Percentiles rank a stretch among this genome's conserved stretches.
Evolutionary conservation across 1,284 basidiomycete species (phyloP).

Genomic region (Sphagnurus paluster): DNA sequence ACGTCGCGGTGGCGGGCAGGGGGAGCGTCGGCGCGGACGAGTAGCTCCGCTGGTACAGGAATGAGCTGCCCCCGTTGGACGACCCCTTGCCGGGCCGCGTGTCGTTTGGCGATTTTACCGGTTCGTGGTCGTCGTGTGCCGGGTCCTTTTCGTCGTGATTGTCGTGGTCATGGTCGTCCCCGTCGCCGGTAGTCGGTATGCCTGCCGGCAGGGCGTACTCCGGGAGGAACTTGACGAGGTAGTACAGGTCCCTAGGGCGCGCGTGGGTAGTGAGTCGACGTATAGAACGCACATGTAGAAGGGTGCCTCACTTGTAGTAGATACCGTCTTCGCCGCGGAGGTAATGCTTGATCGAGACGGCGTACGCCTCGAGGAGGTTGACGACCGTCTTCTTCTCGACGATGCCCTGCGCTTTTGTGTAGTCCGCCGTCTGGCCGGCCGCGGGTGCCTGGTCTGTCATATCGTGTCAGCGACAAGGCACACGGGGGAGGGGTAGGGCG

Average conservation of each 20-base stretch:
- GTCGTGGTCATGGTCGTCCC: too few relatives aligned
- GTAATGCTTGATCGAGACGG: slow-evolving; percentile 40
- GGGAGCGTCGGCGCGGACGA: slow-evolving; percentile 13
- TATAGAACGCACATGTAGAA: neutral
- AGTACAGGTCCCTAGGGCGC: slow-evolving; percentile 54
- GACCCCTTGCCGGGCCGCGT: too few relatives aligned
- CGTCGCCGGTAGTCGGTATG: too few relatives aligned
- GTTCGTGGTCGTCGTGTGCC: too few relatives aligned
- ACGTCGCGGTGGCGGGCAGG: slow-evolving; percentile 18
- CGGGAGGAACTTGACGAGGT: slow-evolving; percentile 69
- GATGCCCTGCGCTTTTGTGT: slow-evolving; percentile 48
- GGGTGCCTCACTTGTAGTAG: slow-evolving; percentile 39
- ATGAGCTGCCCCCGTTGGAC: slow-evolving; percentile 15
- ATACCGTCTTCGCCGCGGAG: slow-evolving; percentile 51
- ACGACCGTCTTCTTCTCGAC: slow-evolving; percentile 60
- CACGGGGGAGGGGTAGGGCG: neutral
- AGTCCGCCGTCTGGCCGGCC: slow-evolving; percentile 32
- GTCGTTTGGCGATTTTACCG: too few relatives aligned
- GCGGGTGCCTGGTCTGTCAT: slow-evolving; percentile 26
- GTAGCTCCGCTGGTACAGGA: slow-evolving; percentile 25
- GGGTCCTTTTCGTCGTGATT: too few relatives aligned
- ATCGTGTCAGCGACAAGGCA: neutral
- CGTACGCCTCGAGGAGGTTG: slow-evolving; percentile 39
- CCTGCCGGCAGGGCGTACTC: slow-evolving; percentile 60
- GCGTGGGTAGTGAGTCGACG: neutral